Conservation (phyloP, 1,139 yeast genomes). For the Debaryomyces robertsiae region DNA sequence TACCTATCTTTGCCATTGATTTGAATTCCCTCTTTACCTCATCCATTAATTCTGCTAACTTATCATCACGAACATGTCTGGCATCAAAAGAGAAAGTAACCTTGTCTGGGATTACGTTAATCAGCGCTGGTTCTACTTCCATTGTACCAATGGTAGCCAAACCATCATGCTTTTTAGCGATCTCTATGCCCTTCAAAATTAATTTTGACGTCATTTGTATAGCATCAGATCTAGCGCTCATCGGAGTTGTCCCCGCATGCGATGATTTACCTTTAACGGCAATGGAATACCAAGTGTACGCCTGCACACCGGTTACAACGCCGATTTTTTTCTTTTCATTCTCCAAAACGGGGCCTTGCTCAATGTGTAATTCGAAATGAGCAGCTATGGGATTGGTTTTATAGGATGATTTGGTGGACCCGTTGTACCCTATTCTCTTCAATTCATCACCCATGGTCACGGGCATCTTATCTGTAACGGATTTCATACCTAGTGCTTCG, state of each 20-base stretch:
- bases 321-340: slow-evolving; percentile 58
- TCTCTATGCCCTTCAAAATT: slow-evolving; percentile 56
- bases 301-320: slow-evolving; percentile 67
- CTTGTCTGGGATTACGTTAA: slow-evolving; percentile 66
- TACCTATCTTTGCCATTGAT: too few species aligned
- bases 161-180: slow-evolving; percentile 55
- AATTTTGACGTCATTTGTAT: slow-evolving; percentile 58
- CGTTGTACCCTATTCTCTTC: slow-evolving; percentile 63
- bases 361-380: slow-evolving; percentile 75
- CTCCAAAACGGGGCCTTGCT: slow-evolving; percentile 74
- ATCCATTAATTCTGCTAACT: slow-evolving; percentile 38
- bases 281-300: slow-evolving; percentile 62
- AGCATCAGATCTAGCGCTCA: slow-evolving; percentile 63
- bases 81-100: slow-evolving; percentile 60
- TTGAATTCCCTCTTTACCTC: slow-evolving; percentile 42
- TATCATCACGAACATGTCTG: slow-evolving; percentile 55
- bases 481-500: slow-evolving; percentile 51
- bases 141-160: slow-evolving; percentile 63
- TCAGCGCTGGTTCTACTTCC: slow-evolving; percentile 57
- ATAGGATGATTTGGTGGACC: slow-evolving; percentile 50
- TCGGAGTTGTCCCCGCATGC: slow-evolving; percentile 79
- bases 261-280: slow-evolving; percentile 61
- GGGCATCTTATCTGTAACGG: slow-evolving; percentile 54
- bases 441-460: slow-evolving; percentile 58
- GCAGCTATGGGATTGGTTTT: slow-evolving; percentile 59